Base-by-base conservation (phyloP, 2,329 filamentous ascomycete species). In the Pseudopithomyces maydicus region DNA sequence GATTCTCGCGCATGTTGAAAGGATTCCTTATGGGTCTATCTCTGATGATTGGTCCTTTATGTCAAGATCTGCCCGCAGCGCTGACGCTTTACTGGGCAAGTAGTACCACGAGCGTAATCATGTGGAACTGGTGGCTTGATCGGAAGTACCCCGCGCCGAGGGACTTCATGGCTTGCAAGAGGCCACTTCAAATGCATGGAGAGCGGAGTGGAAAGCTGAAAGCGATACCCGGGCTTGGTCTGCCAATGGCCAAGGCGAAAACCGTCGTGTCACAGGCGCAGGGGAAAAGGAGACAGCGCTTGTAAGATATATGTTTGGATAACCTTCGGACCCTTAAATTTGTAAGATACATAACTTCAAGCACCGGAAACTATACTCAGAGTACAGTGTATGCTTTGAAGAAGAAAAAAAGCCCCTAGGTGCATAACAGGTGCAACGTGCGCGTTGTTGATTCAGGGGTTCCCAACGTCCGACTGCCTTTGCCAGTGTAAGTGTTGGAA, bases 41-140 rank as follows among this genome's bases (percentile, higher is more conserved):
- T 10, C 52, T 73, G 2, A 29, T 72, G 0, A 72, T 80, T 33
- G 69, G 68, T 6, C 65, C 74, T 1, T 36, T 75, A 1, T 68
- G 71, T 17, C 64, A 75, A 44, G 46, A 75, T 4, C 52, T 80
- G 5, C 79, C 79, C 1, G 72, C 74, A 14, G 78, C 68, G 2
- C 54, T 81, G n/a, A 57, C 79, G 61, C 63, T 79, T n/a, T 81
- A 80, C 50, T 74, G 74, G 74, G 65, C 61, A 4, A 66, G 64
- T 6, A 77, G 74, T 43, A 75, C 73, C 2, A 53, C 64, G 4
- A 74, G 68, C 10, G 74, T 73, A 19, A 69, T 74, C 20, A 5
- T 74, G 6, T 73, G 70, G 68, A 74, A 75, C 48, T 46, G 55
- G 8, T 75, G 65, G 65, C 63, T 75, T 17, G 69, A 75, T 45